Percentiles rank a stretch among this genome's conserved stretches.
Conservation (phyloP, 371 early-diverging fungal species). For the Phascolomyces articulosus region DNA sequence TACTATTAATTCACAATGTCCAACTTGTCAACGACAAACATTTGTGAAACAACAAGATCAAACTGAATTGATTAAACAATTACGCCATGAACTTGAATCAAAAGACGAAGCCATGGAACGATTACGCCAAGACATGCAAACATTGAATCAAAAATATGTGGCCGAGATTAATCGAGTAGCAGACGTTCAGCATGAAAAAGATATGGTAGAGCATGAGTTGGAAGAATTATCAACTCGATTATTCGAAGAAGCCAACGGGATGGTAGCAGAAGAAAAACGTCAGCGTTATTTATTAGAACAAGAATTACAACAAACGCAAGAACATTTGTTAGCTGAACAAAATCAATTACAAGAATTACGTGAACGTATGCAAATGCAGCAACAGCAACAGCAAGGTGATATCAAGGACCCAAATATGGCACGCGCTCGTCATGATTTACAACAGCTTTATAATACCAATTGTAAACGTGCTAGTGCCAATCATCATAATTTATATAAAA, state of each 20-base stretch:
- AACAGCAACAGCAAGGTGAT: conserved; percentile 4
- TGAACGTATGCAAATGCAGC: conserved; percentile 22
- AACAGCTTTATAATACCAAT: conserved; percentile 16
- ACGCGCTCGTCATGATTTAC: conserved; percentile 25
- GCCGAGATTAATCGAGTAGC: conserved; percentile 73
- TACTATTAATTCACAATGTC: no score
- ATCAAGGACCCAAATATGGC: conserved; percentile 13
- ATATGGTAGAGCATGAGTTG: conserved; percentile 74
- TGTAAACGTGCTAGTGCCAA: conserved; percentile 42
- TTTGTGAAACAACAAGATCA: background rate
- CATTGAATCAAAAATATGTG: conserved; percentile 73
- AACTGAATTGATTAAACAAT: conserved; percentile 16
- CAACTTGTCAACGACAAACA: background rate
- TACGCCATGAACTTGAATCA: conserved; percentile 10
- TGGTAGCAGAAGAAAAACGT: conserved; percentile 81
- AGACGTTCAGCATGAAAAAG: conserved; percentile 71
- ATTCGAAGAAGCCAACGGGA: conserved; percentile 82
- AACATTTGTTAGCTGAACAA: conserved; percentile 67
- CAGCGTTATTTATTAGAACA: conserved; percentile 58
- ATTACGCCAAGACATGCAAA: conserved; percentile 59
- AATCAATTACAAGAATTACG: conserved; percentile 78
- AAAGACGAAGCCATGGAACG: conserved; percentile 22
- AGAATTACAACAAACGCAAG: conserved; percentile 56
- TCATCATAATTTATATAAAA: conserved; percentile 29
- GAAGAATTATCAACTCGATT: conserved; percentile 76